Percentiles rank a stretch among this genome's conserved stretches.
phyloP scores from a whole-genome alignment of 1,284 basidiomycete genomes.

The Inonotus hispidus region DNA sequence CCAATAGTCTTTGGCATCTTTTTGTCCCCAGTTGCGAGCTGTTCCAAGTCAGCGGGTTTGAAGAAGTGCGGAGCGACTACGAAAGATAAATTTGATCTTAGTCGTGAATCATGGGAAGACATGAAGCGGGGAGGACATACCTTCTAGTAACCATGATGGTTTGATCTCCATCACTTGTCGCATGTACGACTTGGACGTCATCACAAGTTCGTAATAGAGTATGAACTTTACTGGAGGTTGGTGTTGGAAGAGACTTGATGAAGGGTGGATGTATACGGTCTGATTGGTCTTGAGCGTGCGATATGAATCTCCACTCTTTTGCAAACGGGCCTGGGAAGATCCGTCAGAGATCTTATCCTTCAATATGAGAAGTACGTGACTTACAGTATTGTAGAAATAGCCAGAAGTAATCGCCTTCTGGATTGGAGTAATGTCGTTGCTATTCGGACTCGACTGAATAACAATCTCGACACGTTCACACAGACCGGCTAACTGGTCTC shows the following conservation, averaged over 20 bases:
- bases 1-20: slow-evolving; percentile 81
- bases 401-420: slow-evolving; percentile 95
- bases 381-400: slow-evolving; percentile 92
- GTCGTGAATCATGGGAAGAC: not conserved
- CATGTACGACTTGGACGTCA: slow-evolving; percentile 85
- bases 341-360: not conserved
- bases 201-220: slow-evolving; percentile 92
- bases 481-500: slow-evolving; percentile 90
- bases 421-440: slow-evolving; percentile 86
- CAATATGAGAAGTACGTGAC: slow-evolving; percentile 24
- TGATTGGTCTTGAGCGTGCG: slow-evolving; percentile 92
- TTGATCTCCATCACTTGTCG: slow-evolving; percentile 98
- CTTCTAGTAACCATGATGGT: slow-evolving; percentile 88
- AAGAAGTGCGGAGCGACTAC: slow-evolving; percentile 93
- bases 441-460: slow-evolving; percentile 81
- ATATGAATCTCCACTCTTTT: slow-evolving; percentile 91
- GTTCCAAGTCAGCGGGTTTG: slow-evolving; percentile 83
- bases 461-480: slow-evolving; percentile 97
- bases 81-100: slow-evolving; percentile 10
- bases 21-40: slow-evolving; percentile 75
- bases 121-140: slow-evolving; percentile 35
- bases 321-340: slow-evolving; percentile 64
- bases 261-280: slow-evolving; percentile 95
- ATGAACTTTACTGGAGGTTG: slow-evolving; percentile 91
- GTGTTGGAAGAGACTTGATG: slow-evolving; percentile 90